These are phyloP conservation scores for Saposhnikovia divaricata DNA, from an alignment of 129 eudicot genomes.

Conservation along the genomic window DNA sequence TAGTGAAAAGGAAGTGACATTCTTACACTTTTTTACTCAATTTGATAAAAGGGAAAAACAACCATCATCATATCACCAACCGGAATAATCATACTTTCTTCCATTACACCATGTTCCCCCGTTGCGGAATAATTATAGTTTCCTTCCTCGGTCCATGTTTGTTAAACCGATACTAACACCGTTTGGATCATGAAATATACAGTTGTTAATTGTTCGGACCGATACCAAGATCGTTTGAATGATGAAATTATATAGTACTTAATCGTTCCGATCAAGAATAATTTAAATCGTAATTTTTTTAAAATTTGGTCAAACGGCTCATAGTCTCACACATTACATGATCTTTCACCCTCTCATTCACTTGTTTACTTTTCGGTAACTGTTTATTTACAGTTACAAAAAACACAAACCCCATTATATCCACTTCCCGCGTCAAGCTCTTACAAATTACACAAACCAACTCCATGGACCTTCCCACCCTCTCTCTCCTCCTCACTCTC, in stretches of 20 bases:
- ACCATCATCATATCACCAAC: conserved; percentile 1
- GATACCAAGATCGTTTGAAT: no score
- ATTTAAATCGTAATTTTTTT: no score
- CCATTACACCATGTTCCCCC: not conserved
- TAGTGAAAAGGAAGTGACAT: not conserved
- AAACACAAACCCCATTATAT: conserved; percentile 18
- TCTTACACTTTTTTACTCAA: not conserved
- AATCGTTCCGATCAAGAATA: no score
- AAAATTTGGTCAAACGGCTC: no score
- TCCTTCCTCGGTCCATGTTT: not conserved
- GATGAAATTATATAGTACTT: no score
- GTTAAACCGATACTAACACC: no score
- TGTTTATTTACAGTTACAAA: conserved; percentile 16
- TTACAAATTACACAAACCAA: not conserved
- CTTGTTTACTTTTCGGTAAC: not conserved
- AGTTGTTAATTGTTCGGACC: no score
- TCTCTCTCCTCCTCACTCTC: conserved; percentile 28
- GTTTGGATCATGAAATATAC: no score
- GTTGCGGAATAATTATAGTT: not conserved
- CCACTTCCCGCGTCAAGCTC: conserved; percentile 38
- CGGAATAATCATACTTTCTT: not conserved
- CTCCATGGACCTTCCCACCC: conserved; percentile 27
- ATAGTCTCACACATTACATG: no score
- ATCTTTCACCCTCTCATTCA: not conserved
- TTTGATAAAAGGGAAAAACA: not conserved